phyloP scores from a whole-genome alignment of 2,329 filamentous ascomycete species.

The Claviceps paspali region DNA sequence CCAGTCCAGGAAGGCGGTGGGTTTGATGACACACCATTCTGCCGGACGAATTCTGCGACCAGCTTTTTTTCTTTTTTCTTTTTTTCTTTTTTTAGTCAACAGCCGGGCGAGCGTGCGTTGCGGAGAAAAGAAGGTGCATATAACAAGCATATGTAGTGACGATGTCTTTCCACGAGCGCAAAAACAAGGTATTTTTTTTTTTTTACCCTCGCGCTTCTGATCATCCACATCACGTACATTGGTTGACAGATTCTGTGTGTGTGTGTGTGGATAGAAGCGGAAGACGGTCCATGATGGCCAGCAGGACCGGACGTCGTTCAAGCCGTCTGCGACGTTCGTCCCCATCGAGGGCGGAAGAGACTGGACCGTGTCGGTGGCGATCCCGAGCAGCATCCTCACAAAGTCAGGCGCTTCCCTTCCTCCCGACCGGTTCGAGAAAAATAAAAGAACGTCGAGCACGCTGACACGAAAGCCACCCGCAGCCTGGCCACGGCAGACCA shows the following conservation, averaged over 20 bases:
- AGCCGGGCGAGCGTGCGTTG: too few relatives aligned
- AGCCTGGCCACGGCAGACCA: conserved; percentile 61
- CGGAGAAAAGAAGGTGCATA: too few relatives aligned
- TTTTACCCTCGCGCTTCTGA: too few relatives aligned
- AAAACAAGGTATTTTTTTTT: conserved; percentile 14
- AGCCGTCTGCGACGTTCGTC: conserved; percentile 53
- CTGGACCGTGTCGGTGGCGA: conserved; percentile 63
- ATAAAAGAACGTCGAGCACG: too few relatives aligned
- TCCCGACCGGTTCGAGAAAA: too few relatives aligned
- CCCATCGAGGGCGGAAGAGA: conserved; percentile 45
- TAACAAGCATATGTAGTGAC: too few relatives aligned
- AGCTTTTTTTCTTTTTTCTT: conserved; percentile 4
- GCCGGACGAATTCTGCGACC: conserved; percentile 10
- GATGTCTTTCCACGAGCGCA: conserved; percentile 20
- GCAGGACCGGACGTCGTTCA: conserved; percentile 32
- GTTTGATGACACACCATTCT: conserved; percentile 8
- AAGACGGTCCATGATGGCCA: conserved; percentile 28
- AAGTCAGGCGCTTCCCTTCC: conserved; percentile 35
- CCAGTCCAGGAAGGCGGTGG: conserved; percentile 9
- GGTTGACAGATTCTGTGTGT: too few relatives aligned
- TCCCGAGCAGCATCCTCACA: conserved; percentile 63
- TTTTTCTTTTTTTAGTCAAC: too few relatives aligned
- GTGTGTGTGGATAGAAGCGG: conserved; percentile 36
- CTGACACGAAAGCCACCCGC: conserved; percentile 1
- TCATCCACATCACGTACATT: too few relatives aligned